phyloP scores from a whole-genome alignment of 2,329 filamentous ascomycete species.

The Cladophialophora immunda region DNA sequence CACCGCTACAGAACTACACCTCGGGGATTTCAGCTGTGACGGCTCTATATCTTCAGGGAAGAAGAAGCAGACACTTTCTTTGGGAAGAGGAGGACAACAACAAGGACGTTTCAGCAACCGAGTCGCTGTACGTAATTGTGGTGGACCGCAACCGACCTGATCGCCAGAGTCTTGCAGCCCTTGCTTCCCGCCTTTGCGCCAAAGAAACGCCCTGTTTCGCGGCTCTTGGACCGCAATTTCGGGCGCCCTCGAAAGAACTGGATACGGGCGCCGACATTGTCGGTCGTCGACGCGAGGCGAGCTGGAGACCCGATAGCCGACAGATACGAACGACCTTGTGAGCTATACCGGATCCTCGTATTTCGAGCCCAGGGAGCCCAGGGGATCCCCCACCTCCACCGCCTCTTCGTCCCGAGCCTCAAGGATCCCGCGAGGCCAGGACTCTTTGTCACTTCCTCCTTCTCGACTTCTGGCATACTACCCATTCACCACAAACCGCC shows the following conservation, averaged over 20 bases:
- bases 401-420: neutral
- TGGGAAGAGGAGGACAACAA: neutral
- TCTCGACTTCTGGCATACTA: neutral
- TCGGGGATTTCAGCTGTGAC: neutral
- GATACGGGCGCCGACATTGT: neutral
- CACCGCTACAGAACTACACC: neutral
- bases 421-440: neutral
- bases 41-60: neutral
- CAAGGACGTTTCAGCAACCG: slow-evolving; percentile 1
- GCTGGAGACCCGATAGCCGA: slow-evolving; percentile 3
- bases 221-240: neutral
- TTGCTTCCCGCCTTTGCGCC: neutral
- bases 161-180: neutral
- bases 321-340: neutral
- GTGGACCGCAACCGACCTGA: neutral
- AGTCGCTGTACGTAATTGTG: neutral
- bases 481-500: neutral
- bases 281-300: slow-evolving; percentile 1
- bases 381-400: neutral
- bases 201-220: neutral
- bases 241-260: neutral
- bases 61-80: neutral
- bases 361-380: too few relatives aligned
- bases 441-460: neutral
- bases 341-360: neutral